Conservation (phyloP, 371 early-diverging fungal species). For the Rhizopus delemar region DNA sequence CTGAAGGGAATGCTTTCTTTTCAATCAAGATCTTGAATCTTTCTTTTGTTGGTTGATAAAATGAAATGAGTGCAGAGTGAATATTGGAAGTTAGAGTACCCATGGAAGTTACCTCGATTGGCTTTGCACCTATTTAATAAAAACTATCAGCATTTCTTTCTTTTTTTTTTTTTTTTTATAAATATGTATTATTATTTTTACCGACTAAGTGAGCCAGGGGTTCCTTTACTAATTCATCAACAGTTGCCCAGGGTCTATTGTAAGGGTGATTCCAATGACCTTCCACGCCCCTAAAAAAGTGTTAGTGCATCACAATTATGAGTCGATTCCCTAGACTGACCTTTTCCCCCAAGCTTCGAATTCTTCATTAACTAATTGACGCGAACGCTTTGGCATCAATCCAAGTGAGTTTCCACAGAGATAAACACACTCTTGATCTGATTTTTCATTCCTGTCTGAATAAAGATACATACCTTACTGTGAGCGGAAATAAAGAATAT, state of each 20-base stretch:
- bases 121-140: slow-evolving; percentile 65
- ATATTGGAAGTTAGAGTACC: slow-evolving; percentile 90
- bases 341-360: slow-evolving; percentile 83
- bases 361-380: slow-evolving; percentile 77
- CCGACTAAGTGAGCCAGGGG: slow-evolving; percentile 80
- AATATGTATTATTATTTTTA: slow-evolving; percentile 20
- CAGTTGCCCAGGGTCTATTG: slow-evolving; percentile 86
- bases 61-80: slow-evolving; percentile 87
- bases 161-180: neutral
- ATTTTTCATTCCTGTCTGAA: slow-evolving; percentile 20
- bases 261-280: slow-evolving; percentile 87
- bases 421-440: slow-evolving; percentile 67
- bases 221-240: slow-evolving; percentile 78
- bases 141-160: neutral
- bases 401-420: slow-evolving; percentile 95
- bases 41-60: slow-evolving; percentile 81
- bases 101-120: slow-evolving; percentile 88
- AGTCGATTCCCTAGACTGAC: slow-evolving; percentile 32
- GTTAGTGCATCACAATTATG: neutral
- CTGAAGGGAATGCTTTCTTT: slow-evolving; percentile 92
- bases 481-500: neutral
- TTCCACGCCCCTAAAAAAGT: slow-evolving; percentile 67
- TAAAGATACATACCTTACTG: neutral
- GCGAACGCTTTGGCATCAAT: slow-evolving; percentile 75
- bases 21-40: slow-evolving; percentile 92